A percentile compares a stretch with the other conserved stretches of the same genome.
Conservation (phyloP, 2,329 filamentous ascomycete genomes). For the Fusarium chlamydosporum region DNA sequence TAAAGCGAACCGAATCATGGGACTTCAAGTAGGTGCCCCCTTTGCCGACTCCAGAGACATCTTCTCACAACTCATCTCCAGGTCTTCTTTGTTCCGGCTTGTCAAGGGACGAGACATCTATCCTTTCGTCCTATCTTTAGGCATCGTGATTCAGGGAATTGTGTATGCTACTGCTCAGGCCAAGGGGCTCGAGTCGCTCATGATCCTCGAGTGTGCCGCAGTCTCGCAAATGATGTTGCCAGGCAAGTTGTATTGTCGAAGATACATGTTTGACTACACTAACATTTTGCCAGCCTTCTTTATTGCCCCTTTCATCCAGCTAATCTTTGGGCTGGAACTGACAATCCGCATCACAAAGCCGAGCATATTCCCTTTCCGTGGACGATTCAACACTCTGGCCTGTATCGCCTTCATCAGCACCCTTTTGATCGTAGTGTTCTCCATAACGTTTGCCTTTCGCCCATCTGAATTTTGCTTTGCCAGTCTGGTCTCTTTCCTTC, state of each 20-base stretch:
- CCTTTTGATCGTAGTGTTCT: slow-evolving; percentile 68
- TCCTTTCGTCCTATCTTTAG: slow-evolving; percentile 70
- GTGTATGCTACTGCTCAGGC: slow-evolving; percentile 71
- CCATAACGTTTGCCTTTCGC: slow-evolving; percentile 68
- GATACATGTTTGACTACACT: slow-evolving; percentile 37
- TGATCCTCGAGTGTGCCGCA: slow-evolving; percentile 66
- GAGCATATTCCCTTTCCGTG: slow-evolving; percentile 69
- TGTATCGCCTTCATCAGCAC: slow-evolving; percentile 67
- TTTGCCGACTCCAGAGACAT: not conserved
- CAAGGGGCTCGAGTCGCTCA: slow-evolving; percentile 65
- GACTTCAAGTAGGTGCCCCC: slow-evolving; percentile 58
- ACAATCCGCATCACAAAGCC: slow-evolving; percentile 67
- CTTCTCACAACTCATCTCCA: slow-evolving; percentile 44
- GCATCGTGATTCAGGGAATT: slow-evolving; percentile 70
- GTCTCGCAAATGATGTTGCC: slow-evolving; percentile 72
- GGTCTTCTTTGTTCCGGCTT: slow-evolving; percentile 59
- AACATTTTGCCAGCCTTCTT: slow-evolving; percentile 67
- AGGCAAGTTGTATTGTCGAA: slow-evolving; percentile 58
- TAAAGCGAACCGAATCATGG: slow-evolving; percentile 59
- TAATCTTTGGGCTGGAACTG: slow-evolving; percentile 75
- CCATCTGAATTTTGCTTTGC: slow-evolving; percentile 75
- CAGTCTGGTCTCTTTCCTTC: slow-evolving; percentile 76
- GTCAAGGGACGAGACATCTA: slow-evolving; percentile 65
- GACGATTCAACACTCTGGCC: slow-evolving; percentile 71
- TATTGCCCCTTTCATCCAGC: slow-evolving; percentile 74